These are phyloP conservation scores for Cladosporium sp. DNA, from an alignment of 2,329 filamentous ascomycete species.

Conservation along the genomic window DNA sequence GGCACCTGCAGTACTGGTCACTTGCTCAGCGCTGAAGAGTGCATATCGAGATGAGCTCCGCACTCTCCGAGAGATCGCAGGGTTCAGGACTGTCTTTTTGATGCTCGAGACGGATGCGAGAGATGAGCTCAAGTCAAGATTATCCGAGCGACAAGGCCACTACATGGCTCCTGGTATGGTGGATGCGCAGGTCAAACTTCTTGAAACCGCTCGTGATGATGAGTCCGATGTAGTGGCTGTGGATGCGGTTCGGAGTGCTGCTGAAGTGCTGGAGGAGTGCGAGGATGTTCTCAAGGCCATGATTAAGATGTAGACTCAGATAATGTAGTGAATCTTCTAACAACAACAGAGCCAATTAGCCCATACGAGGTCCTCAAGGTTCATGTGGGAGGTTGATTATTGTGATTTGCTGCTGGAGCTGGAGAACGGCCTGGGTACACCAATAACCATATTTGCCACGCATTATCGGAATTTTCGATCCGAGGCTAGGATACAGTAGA, in stretches of 20 bases:
- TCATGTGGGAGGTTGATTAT: no score
- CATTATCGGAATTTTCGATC: no score
- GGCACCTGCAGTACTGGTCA: constrained; percentile 32
- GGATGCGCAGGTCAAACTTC: constrained; percentile 30
- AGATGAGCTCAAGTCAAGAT: constrained; percentile 28
- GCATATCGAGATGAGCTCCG: constrained; percentile 34
- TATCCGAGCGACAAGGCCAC: constrained; percentile 28
- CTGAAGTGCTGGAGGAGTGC: constrained; percentile 4
- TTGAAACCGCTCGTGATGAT: constrained; percentile 26
- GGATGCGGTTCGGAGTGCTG: constrained; percentile 14
- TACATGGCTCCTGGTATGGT: constrained; percentile 37
- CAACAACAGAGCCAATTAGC: no score
- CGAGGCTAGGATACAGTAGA: no score
- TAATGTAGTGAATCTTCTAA: no score
- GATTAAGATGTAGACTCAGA: neutral
- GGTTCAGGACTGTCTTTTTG: constrained; percentile 30
- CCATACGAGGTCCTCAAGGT: no score
- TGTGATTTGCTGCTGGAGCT: no score
- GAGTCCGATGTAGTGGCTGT: constrained; percentile 36
- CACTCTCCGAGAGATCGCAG: constrained; percentile 14
- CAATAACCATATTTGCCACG: no score
- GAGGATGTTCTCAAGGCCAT: neutral
- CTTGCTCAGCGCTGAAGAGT: constrained; percentile 37
- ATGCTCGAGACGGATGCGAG: constrained; percentile 31
- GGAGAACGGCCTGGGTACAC: no score